Base-by-base conservation (phyloP, 495 filamentous ascomycete genomes). In the Xylaria palmicola region DNA sequence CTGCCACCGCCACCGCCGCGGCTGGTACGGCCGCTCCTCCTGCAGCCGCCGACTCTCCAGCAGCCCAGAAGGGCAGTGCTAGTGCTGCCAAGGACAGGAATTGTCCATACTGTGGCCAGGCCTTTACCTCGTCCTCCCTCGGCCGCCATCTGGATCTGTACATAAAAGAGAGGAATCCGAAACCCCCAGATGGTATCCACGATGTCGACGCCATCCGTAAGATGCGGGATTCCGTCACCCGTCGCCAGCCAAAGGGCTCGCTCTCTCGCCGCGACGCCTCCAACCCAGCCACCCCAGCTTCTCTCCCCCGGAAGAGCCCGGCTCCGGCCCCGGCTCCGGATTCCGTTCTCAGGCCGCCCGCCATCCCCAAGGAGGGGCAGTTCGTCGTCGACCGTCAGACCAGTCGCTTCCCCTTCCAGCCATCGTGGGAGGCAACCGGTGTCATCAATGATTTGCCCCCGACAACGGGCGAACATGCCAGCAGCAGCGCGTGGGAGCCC, bases 71-170 rank as follows among this genome's bases (percentile, higher is more conserved):
- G 51, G 8, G 52, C 9, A 66, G 75, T 77, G 61, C 79, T 67
- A 66, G 75, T 77, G 61, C 79, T 67, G 57, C 72, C 30, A 97
- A 97, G 73, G 91, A 97, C 77, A 88, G 85, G 63, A 83, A 79
- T 67, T 96, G 92, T 72, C 90, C 88, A 19, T 97, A 89, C 78
- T 97, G 92, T 74, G 74, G 85, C 40, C 90, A 93, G 70, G 74
- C 86, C 2, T 97, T 96, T 65, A 97, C 92, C 2, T 96, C 92
- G 7, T 96, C 92, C 6, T 94, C 91, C 3, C 81, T 97, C n/a
- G 92, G 92, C 24, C 88, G 92, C 37, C 92, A 97, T 76, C 83
- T 96, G 26, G 92, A 97, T 69, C 82, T 94, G 34, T 96, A 92
- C 70, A 88, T 96, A 62, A 90, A 90, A 70, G 86, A 88, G 65